phyloP scores from a whole-genome alignment of 169 alveolate genomes.

The Eimeria acervulina region DNA sequence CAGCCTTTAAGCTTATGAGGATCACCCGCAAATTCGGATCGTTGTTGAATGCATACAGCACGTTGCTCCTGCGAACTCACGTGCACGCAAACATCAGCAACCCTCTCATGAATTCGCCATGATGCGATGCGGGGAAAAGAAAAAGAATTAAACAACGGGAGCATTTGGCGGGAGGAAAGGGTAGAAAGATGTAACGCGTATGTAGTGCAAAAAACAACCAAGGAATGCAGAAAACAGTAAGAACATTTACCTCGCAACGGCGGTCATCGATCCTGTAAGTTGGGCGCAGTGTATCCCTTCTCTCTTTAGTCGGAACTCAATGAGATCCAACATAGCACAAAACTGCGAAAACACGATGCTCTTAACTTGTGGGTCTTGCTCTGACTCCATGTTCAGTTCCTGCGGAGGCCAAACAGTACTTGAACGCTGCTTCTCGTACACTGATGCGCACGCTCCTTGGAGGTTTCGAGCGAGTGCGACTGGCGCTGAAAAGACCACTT shows the following conservation, averaged over 20 bases:
- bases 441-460: background rate
- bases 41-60: constrained; percentile 91
- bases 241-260: constrained; percentile 84
- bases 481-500: background rate
- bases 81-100: constrained; percentile 22
- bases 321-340: constrained; percentile 93
- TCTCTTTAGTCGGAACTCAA: constrained; percentile 90
- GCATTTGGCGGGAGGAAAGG: background rate
- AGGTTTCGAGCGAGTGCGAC: background rate
- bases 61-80: constrained; percentile 88
- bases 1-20: constrained; percentile 96
- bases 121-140: background rate
- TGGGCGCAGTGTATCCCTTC: constrained; percentile 90
- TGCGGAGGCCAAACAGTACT: constrained; percentile 45
- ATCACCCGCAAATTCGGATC: constrained; percentile 91
- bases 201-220: background rate
- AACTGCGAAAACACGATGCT: constrained; percentile 93
- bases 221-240: background rate
- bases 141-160: background rate
- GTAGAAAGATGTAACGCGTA: background rate
- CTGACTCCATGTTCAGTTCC: constrained; percentile 87
- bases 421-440: background rate
- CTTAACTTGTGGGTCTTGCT: constrained; percentile 88
- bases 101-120: background rate
- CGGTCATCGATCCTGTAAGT: constrained; percentile 91